Evolutionary conservation across 345 rosid genomes (phyloP), one percentile per base, ranked within the genome.

Genomic region (Ailanthus altissimus): DNA sequence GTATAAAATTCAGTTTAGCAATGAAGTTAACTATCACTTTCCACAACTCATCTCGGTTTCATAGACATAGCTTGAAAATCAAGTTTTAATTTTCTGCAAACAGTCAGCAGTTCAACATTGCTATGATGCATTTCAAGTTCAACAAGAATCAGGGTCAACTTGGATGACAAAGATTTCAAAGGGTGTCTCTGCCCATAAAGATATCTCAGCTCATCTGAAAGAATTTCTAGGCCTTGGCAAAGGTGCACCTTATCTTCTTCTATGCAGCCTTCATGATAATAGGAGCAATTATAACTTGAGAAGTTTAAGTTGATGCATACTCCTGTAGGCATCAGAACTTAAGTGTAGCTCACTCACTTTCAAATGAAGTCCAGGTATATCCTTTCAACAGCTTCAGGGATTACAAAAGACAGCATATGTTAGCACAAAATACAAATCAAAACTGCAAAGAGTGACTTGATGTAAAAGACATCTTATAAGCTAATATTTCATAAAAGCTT

Each of bases 181-280:
- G 67, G 57, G 51, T 21, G 57, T 40, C 23, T 8, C 56, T n/a
- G 47, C 76, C 76, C 59, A 43, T 23, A 9, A 16, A 58, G 66
- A 46, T 43, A 73, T 26, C 56, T 63, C 32, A 73, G 42, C 67
- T 73, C 68, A 46, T 60, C 20, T 2, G 76, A 49, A 73, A 73
- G 76, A 59, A 21, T 59, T 28, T 73, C 23, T 15, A 59, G 66
- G n/a, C 43, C 76, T 59, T 45, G 40, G 28, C 15, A 11, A 16
- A 74, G 68, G 18, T 60, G 67, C 10, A 74, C 68, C 57, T 60
- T 74, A 60, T 60, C 70, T 20, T 43, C 70, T 42, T 66, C 51
- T 10, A 43, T 5, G 4, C 15, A 20, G 26, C 70, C 70, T 9
- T n/a, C 28, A 21, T 4, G 0, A 4, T n/a, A 43, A 51, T 21